Base-by-base conservation (phyloP, 441 rosid genomes). In the Croton setiger region DNA sequence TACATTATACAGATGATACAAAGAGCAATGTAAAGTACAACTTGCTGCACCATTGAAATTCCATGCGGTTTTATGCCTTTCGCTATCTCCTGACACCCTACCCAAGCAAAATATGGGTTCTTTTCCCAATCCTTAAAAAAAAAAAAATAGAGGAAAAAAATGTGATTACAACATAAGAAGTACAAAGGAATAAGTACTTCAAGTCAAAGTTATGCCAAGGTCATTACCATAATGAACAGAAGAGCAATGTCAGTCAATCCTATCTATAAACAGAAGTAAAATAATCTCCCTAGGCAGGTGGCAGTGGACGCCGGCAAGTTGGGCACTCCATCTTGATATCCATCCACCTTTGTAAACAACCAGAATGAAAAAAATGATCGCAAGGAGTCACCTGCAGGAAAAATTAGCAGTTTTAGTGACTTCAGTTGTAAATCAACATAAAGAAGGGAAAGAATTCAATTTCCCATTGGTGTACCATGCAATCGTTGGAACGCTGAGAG, bases 251-350 rank as follows among this genome's bases (percentile, higher is more conserved):
- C 78, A 57, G 72, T 60, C 68, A 83, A 58, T 74, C 77, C 77
- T 80, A 69, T 60, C 73, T 68, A 74, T 67, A 53, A 66, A 81
- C 80, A 70, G 39, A 75, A 64, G 75, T 54, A 54, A 71, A 69
- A 63, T 17, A 0, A 41, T 71, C 53, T 51, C 74, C 71, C 85
- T 83, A 89, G 60, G 94, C 97, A 63, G 99, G 90, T 33, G 99
- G 99, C 54, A 95, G 79, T 4, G 89, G 73, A 49, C 98, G 92
- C 74, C 99, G 90, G 79, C 99, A 95, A 60, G 99, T 95, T 57
- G 98, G 99, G 69, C 99, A 90, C 79, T 95, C 99, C 99, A 95
- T 95, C 84, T 95, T 95, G 80, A 95, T 85, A 77, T 95, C 99
- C 99, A 95, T 92, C 98, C 98, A 90, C 79, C 95, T 86, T 81